Evolutionary conservation across 1,284 basidiomycete species (phyloP), one percentile per base, ranked within the genome.

Genomic region (Moniliophthora roreri): DNA sequence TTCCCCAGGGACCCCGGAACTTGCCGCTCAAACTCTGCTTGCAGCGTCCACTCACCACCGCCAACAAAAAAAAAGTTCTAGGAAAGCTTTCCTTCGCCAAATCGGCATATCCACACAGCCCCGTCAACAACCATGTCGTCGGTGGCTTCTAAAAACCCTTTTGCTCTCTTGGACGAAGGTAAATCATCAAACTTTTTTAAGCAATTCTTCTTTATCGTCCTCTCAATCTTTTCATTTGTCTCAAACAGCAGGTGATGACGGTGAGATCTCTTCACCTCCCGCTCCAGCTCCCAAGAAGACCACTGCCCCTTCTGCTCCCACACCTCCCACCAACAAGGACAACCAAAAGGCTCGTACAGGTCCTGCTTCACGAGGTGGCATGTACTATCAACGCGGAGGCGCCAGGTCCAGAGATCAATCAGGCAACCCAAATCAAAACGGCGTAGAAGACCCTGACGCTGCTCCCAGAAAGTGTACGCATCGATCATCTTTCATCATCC

Each of bases 131-230:
- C 69, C 63, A 91, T 91, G 89, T 90, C 89, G 55, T 50, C 38
- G 85, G 89, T 91, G 83, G 89, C 85, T 76, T 85, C 84, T 68
- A 84, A 75, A 81, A 91, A 91, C 75, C 82, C 82, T 62, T 91
- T 91, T 76, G 82, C 88, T 69, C 66, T 91, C 73, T 78, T 91
- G 69, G 83, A 85, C 70, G 85, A 57, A 9, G 47, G 53, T 53
- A 57, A 47, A 38, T 54, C 36, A 34, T 48, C 45, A 56, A 40
- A 3, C 16, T 24, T 16, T 50, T 23, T 26, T n/a, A n/a, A n/a
- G n/a, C n/a, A n/a, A 15, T 55, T 48, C 32, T 52, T 41, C 52
- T 38, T 10, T 47, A 3, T 32, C 3, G 20, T 38, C 26, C 21
- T 10, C 21, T 8, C 11, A 24, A 35, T 28, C 26, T 16, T 50